A percentile compares a stretch with the other conserved stretches of the same genome.
These are phyloP conservation scores for Leccinum aurantiacum DNA, from an alignment of 768 basidiomycete species.

Conservation along the genomic window DNA sequence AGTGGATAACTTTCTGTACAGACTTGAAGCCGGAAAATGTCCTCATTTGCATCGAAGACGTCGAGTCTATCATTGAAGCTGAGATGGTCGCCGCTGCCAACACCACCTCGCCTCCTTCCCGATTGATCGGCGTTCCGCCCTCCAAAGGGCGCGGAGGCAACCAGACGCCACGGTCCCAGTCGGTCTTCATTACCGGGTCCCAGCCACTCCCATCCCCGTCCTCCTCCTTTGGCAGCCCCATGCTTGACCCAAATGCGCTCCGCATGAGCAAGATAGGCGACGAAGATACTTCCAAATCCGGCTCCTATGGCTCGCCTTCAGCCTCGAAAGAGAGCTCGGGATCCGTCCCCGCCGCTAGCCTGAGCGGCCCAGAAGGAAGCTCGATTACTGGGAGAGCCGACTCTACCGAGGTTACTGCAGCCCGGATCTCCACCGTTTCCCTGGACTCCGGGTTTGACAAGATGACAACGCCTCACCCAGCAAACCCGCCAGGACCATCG, in stretches of 20 bases:
- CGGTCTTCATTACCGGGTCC: constrained; percentile 84
- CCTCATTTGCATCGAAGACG: constrained; percentile 94
- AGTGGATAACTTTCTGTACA: constrained; percentile 26
- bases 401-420: constrained; percentile 46
- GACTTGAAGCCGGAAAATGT: constrained; percentile 99
- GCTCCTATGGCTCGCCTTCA: constrained; percentile 30
- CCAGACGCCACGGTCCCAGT: constrained; percentile 87
- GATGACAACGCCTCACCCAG: constrained; percentile 35
- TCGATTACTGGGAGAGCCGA: constrained; percentile 29
- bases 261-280: constrained; percentile 89
- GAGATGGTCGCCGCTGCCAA: constrained; percentile 58
- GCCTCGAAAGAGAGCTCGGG: constrained; percentile 25
- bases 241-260: constrained; percentile 86
- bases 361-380: constrained; percentile 13
- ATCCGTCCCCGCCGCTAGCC: constrained; percentile 14
- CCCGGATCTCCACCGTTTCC: constrained; percentile 50
- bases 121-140: constrained; percentile 90
- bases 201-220: constrained; percentile 90
- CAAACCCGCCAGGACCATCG: constrained; percentile 58
- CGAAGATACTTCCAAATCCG: constrained; percentile 37
- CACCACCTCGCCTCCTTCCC: constrained; percentile 42
- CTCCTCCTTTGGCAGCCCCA: constrained; percentile 70
- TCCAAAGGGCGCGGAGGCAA: constrained; percentile 93
- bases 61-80: constrained; percentile 86
- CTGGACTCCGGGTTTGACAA: constrained; percentile 43